Conservation (phyloP, 23 red algal species). For the Agarophyton chilense region DNA sequence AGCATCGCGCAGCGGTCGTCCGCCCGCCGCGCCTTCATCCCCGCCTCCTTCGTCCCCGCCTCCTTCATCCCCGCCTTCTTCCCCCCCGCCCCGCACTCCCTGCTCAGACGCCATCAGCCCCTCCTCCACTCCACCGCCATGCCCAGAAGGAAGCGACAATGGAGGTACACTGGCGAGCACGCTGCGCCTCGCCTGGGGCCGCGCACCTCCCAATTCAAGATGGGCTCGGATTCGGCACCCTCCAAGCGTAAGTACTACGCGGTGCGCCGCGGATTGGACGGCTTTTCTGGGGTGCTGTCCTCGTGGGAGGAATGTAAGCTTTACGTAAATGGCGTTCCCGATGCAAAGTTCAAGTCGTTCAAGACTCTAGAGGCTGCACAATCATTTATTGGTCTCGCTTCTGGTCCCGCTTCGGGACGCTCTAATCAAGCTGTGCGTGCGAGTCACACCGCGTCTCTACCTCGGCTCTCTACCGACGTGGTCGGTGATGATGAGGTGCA, state of each 20-base stretch:
- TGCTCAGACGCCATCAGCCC: not conserved
- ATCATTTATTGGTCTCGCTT: slow-evolving; percentile 12
- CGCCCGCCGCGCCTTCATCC: not conserved
- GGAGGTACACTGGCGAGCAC: not conserved
- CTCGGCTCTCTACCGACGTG: not conserved
- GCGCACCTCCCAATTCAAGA: not conserved
- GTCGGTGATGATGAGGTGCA: not conserved
- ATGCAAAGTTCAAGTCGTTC: slow-evolving; percentile 73
- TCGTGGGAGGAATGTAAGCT: slow-evolving; percentile 83
- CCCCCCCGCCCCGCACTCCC: not conserved
- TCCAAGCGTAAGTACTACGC: slow-evolving; percentile 78
- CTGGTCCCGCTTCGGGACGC: not conserved
- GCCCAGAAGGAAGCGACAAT: not conserved
- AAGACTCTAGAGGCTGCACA: slow-evolving; percentile 50
- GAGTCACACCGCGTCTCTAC: not conserved
- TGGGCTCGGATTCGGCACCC: not conserved
- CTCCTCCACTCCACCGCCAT: not conserved
- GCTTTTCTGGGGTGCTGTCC: slow-evolving; percentile 62
- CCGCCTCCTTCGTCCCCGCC: too few relatives aligned
- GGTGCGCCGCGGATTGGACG: slow-evolving; percentile 59
- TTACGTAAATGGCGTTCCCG: slow-evolving; percentile 64
- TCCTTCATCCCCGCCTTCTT: too few relatives aligned
- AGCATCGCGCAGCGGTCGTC: not conserved
- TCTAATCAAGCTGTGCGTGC: not conserved
- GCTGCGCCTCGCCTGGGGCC: not conserved